Percentiles rank a stretch among this genome's conserved stretches.
Evolutionary conservation across 768 basidiomycete genomes (phyloP).

Genomic region (Pulveroboletus ravenelii): DNA sequence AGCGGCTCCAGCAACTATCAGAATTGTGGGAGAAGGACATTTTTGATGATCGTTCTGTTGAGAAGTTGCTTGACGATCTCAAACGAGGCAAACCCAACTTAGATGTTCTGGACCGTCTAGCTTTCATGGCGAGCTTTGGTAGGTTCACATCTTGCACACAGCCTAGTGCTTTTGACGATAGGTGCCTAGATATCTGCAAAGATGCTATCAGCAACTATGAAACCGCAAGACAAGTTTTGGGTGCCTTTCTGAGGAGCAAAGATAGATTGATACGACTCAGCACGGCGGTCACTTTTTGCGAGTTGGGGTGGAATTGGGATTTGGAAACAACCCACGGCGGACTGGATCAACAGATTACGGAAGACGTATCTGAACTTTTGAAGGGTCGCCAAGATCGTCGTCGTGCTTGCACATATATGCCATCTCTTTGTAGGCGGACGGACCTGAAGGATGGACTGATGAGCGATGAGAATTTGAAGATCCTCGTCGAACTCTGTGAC

Average conservation of each 20-base stretch:
- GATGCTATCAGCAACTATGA: not conserved
- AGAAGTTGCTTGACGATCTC: conserved; percentile 18
- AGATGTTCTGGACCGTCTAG: conserved; percentile 24
- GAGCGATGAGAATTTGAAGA: conserved; percentile 14
- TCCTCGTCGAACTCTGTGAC: conserved; percentile 19
- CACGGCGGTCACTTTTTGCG: conserved; percentile 24
- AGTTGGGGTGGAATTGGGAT: conserved; percentile 22
- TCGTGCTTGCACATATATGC: conserved; percentile 27
- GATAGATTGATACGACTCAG: conserved; percentile 21
- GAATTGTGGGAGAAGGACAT: conserved; percentile 29
- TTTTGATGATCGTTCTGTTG: conserved; percentile 20
- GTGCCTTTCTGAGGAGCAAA: conserved; percentile 10
- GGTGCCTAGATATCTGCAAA: conserved; percentile 15
- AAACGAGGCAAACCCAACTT: conserved; percentile 11
- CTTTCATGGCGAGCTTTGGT: conserved; percentile 31
- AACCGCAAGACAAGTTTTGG: conserved; percentile 8
- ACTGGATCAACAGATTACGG: conserved; percentile 1
- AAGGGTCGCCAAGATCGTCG: conserved; percentile 1
- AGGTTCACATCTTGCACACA: not conserved
- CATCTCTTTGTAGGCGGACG: conserved; percentile 23
- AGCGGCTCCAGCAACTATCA: conserved; percentile 14
- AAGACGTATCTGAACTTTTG: conserved; percentile 17
- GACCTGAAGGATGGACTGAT: conserved; percentile 13
- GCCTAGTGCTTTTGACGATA: not conserved
- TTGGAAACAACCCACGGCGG: not conserved